phyloP scores from a whole-genome alignment of 768 basidiomycete species.

The Dioszegia hungarica region DNA sequence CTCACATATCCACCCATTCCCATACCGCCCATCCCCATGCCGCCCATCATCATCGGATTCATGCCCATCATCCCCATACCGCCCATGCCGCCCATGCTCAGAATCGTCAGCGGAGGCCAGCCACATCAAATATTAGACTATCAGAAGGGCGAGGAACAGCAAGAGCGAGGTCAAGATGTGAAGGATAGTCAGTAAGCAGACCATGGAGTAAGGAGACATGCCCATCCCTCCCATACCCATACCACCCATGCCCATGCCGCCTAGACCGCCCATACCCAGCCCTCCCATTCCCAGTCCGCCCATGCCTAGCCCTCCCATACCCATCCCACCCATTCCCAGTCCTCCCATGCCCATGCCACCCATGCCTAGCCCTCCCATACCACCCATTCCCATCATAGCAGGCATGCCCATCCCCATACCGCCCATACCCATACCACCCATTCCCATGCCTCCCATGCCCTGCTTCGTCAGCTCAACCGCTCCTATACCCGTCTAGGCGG shows the following conservation, averaged over 20 bases:
- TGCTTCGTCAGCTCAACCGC: neutral
- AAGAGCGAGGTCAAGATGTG: too few species aligned
- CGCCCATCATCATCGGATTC: slow-evolving; percentile 24
- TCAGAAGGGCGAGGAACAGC: too few species aligned
- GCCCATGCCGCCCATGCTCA: slow-evolving; percentile 24
- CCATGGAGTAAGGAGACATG: too few species aligned
- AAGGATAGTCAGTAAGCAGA: too few species aligned
- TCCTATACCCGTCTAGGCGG: too few species aligned
- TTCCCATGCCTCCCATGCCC: slow-evolving; percentile 42
- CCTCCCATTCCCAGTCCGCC: too few species aligned
- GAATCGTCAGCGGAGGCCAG: too few species aligned
- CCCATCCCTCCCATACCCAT: slow-evolving; percentile 23
- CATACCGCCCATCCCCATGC: too few species aligned
- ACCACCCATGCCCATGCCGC: slow-evolving; percentile 10
- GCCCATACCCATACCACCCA: slow-evolving; percentile 56
- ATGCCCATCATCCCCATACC: slow-evolving; percentile 34
- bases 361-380: slow-evolving; percentile 35
- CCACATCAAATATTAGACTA: too few species aligned
- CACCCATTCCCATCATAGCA: neutral
- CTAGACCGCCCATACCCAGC: neutral
- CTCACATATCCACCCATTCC: slow-evolving; percentile 25
- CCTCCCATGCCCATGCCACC: neutral
- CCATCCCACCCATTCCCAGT: slow-evolving; percentile 28
- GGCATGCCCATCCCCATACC: neutral
- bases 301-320: slow-evolving; percentile 29